Percentiles rank a stretch among this genome's conserved stretches.
These are phyloP conservation scores for Gossypium mustelinum DNA, from an alignment of 345 rosid species.

Conservation along the genomic window DNA sequence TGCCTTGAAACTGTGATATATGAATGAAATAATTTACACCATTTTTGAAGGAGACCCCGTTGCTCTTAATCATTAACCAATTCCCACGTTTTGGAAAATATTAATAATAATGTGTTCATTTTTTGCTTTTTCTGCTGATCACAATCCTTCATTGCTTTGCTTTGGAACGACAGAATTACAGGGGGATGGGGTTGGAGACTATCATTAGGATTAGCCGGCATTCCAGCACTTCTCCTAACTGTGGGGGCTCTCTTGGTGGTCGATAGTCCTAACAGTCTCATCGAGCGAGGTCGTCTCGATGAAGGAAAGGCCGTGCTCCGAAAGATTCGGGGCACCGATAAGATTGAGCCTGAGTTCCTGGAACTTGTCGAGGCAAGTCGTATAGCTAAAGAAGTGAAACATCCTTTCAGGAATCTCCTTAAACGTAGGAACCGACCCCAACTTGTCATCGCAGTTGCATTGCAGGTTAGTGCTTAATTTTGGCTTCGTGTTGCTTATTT, in stretches of 20 bases:
- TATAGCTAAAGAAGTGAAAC: conserved; percentile 76
- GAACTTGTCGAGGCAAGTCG: conserved; percentile 94
- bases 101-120: no score
- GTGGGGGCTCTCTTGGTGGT: conserved; percentile 69
- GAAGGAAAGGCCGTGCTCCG: conserved; percentile 86
- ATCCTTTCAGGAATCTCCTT: conserved; percentile 82
- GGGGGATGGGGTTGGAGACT: conserved; percentile 98
- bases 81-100: no score
- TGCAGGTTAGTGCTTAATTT: conserved; percentile 46
- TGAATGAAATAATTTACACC: background rate
- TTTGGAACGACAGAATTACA: conserved; percentile 42
- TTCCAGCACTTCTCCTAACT: conserved; percentile 80
- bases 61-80: no score
- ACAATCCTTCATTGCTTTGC: background rate
- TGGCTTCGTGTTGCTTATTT: no score
- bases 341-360: conserved; percentile 72
- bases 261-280: conserved; percentile 88
- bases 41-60: background rate
- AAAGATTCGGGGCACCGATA: conserved; percentile 72
- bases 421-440: conserved; percentile 73
- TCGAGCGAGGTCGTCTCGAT: conserved; percentile 77
- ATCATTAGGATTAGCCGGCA: conserved; percentile 80
- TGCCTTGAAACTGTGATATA: background rate
- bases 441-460: conserved; percentile 66
- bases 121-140: background rate